A percentile compares a stretch with the other conserved stretches of the same genome.
Conservation (phyloP, 2,329 filamentous ascomycete species). For the Salinomyces thailandicus region DNA sequence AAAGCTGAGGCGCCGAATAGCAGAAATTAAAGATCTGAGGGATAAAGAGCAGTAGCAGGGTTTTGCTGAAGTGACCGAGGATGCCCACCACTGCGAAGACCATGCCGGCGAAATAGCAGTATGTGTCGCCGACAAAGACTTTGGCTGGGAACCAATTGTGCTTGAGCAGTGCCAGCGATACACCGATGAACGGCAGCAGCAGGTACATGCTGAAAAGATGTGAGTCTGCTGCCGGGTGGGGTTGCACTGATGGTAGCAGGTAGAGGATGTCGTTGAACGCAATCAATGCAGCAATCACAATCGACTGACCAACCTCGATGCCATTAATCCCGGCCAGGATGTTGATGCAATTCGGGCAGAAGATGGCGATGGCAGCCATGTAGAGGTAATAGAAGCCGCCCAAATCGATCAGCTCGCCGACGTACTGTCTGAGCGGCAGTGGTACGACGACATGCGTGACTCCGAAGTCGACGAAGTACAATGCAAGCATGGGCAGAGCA, state of each 20-base stretch:
- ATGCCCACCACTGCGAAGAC: slow-evolving; percentile 96
- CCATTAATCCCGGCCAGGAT: slow-evolving; percentile 99
- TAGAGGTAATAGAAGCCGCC: slow-evolving; percentile 74
- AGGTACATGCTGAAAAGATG: slow-evolving; percentile 95
- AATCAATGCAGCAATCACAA: slow-evolving; percentile 78
- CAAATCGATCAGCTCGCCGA: slow-evolving; percentile 78
- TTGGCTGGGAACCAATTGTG: slow-evolving; percentile 95
- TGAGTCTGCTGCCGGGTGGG: slow-evolving; percentile 87
- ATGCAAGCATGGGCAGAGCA: slow-evolving; percentile 82
- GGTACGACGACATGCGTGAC: slow-evolving; percentile 93
- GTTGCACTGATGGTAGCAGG: slow-evolving; percentile 54
- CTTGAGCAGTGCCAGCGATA: slow-evolving; percentile 71
- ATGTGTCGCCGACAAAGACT: slow-evolving; percentile 96
- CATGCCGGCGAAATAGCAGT: slow-evolving; percentile 99
- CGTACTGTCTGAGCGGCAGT: slow-evolving; percentile 68
- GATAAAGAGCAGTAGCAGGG: slow-evolving; percentile 76
- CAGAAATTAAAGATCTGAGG: slow-evolving; percentile 95
- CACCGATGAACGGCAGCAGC: slow-evolving; percentile 84
- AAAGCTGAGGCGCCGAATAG: slow-evolving; percentile 86
- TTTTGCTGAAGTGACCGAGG: slow-evolving; percentile 96
- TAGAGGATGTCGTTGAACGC: slow-evolving; percentile 82
- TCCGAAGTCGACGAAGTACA: slow-evolving; percentile 98
- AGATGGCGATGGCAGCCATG: slow-evolving; percentile 94
- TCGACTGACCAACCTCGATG: slow-evolving; percentile 88
- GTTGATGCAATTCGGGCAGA: slow-evolving; percentile 98